phyloP scores from a whole-genome alignment of 768 basidiomycete species.

The Suillus subalutaceus region DNA sequence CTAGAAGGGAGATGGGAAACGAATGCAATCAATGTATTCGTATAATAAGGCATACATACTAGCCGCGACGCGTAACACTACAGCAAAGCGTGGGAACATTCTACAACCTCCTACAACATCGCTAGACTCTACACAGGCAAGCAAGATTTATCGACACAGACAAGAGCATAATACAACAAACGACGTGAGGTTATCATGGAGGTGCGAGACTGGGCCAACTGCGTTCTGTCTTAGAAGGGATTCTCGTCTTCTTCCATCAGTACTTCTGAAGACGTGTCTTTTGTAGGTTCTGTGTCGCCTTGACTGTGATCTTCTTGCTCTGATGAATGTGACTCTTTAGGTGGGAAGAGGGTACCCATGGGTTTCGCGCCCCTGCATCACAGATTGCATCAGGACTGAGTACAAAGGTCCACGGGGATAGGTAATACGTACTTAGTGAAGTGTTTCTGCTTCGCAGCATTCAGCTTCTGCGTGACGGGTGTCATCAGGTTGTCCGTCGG shows the following conservation, averaged over 20 bases:
- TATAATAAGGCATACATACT: conserved; percentile 4
- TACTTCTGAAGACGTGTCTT: conserved; percentile 27
- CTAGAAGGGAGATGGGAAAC: conserved; percentile 1
- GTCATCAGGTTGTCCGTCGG: conserved; percentile 97
- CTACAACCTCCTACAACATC: conserved; percentile 11
- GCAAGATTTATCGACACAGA: conserved; percentile 34
- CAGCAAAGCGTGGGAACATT: conserved; percentile 31
- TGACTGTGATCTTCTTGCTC: conserved; percentile 37
- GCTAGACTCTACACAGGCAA: conserved; percentile 8
- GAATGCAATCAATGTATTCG: conserved; percentile 7
- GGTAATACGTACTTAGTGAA: conserved; percentile 73
- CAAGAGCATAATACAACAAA: conserved; percentile 27
- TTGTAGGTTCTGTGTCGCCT: conserved; percentile 43
- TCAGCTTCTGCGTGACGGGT: conserved; percentile 90
- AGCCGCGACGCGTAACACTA: conserved; percentile 14
- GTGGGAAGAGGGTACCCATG: conserved; percentile 58
- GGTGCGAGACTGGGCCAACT: conserved; percentile 17
- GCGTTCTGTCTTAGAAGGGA: conserved; percentile 54
- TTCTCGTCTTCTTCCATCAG: conserved; percentile 64
- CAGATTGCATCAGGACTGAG: conserved; percentile 8
- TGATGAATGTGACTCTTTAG: conserved; percentile 35
- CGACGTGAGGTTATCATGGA: conserved; percentile 24
- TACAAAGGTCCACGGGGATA: conserved; percentile 10
- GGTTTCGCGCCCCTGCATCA: conserved; percentile 59
- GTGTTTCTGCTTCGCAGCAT: conserved; percentile 89